Evolutionary conservation across 345 rosid species (phyloP).

Genomic region (Citrus reticulata): DNA sequence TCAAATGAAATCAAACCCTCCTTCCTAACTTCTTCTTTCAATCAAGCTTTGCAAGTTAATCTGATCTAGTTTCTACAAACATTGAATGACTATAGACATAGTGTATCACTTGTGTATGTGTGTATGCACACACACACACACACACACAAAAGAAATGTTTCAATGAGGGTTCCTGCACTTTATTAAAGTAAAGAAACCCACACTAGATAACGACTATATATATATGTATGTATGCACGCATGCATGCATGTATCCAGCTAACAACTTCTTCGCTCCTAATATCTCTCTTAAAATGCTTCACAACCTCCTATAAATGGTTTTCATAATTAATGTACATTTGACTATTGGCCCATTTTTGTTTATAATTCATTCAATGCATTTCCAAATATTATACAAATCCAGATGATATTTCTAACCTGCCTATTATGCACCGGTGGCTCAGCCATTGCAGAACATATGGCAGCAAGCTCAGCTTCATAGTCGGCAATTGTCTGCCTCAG

Average conservation of each 20-base stretch:
- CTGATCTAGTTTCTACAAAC: not conserved
- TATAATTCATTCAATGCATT: not conserved
- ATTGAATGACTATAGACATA: not conserved
- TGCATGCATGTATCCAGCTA: not conserved
- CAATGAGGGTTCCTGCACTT: too few relatives aligned
- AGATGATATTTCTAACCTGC: conserved; percentile 47
- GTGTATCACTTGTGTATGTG: not conserved
- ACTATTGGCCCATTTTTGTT: not conserved
- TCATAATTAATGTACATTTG: not conserved
- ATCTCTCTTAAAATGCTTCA: not conserved
- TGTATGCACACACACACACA: too few relatives aligned
- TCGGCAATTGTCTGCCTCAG: conserved; percentile 79
- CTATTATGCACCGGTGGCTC: conserved; percentile 84
- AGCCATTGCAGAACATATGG: conserved; percentile 82
- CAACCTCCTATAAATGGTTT: not conserved
- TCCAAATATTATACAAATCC: not conserved
- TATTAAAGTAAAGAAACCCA: too few relatives aligned
- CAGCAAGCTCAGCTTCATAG: conserved; percentile 85
- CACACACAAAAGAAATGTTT: too few relatives aligned
- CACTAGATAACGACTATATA: too few relatives aligned
- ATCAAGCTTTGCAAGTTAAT: not conserved
- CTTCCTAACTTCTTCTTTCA: not conserved
- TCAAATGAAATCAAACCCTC: not conserved
- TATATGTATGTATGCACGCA: too few relatives aligned
- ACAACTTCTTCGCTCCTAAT: not conserved